Evolutionary conservation across 1,139 yeast genomes (phyloP).

Genomic region (Sugiyamaella sp.): DNA sequence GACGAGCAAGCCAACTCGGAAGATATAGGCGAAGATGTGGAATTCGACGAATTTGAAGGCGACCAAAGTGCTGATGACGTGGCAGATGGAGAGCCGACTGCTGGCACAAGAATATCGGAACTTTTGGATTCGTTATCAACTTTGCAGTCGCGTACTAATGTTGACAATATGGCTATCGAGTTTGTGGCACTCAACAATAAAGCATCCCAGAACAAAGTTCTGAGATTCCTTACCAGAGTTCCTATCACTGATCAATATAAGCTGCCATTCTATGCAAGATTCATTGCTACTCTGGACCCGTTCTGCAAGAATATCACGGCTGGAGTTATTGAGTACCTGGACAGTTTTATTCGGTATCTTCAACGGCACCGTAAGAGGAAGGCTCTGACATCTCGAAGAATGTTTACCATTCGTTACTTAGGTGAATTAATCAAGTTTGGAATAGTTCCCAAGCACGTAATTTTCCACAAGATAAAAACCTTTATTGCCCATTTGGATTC

Average conservation of each 20-base stretch:
- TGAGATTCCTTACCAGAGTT: conserved; percentile 53
- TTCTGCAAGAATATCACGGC: conserved; percentile 56
- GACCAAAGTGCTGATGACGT: conserved; percentile 24
- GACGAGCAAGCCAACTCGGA: conserved; percentile 23
- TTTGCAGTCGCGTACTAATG: conserved; percentile 47
- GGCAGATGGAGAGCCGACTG: conserved; percentile 24
- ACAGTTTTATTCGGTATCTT: conserved; percentile 40
- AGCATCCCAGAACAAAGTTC: conserved; percentile 67
- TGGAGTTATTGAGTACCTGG: conserved; percentile 59
- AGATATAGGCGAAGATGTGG: conserved; percentile 23
- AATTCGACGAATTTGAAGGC: conserved; percentile 26
- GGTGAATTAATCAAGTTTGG: conserved; percentile 78
- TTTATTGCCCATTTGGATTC: conserved; percentile 41
- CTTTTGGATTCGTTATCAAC: conserved; percentile 32
- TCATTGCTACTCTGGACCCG: conserved; percentile 61
- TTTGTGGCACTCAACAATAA: conserved; percentile 69
- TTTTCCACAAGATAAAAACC: conserved; percentile 71
- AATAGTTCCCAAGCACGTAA: conserved; percentile 67
- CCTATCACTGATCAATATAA: conserved; percentile 37
- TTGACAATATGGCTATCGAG: conserved; percentile 60
- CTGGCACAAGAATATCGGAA: conserved; percentile 27
- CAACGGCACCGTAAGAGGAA: conserved; percentile 31
- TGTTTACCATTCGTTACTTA: conserved; percentile 61
- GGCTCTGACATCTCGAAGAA: conserved; percentile 41
- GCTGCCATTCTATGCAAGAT: conserved; percentile 59